Percentiles rank a stretch among this genome's conserved stretches.
Conservation (phyloP, 108 stramenopile species). For the Cyclotella baltica region DNA sequence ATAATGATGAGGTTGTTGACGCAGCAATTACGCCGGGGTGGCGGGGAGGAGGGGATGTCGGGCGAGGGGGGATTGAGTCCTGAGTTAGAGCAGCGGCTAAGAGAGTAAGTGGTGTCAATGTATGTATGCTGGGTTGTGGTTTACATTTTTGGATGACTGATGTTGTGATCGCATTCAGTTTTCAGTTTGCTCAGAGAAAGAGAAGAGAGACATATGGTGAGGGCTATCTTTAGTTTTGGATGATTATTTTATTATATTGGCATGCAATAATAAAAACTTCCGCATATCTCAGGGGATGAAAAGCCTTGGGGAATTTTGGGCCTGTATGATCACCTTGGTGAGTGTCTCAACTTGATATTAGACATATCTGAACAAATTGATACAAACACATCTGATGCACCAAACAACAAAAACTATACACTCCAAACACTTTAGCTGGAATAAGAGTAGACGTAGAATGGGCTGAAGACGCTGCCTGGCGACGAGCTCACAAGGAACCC, state of each 20-base stretch:
- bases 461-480: slow-evolving; percentile 89
- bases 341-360: slow-evolving; percentile 9
- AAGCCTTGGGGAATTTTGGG: slow-evolving; percentile 80
- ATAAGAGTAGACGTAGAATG: slow-evolving; percentile 85
- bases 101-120: slow-evolving; percentile 51
- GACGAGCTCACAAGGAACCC: slow-evolving; percentile 68
- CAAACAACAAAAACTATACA: no score
- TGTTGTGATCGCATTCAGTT: slow-evolving; percentile 19
- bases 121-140: not conserved
- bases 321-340: slow-evolving; percentile 75
- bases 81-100: slow-evolving; percentile 67
- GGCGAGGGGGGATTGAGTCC: slow-evolving; percentile 26
- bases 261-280: not conserved
- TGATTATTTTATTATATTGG: no score
- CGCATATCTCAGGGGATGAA: slow-evolving; percentile 24
- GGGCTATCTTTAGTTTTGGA: not conserved
- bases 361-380: no score
- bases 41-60: slow-evolving; percentile 13
- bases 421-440: no score
- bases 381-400: no score
- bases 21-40: slow-evolving; percentile 45
- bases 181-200: slow-evolving; percentile 86
- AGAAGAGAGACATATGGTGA: slow-evolving; percentile 73
- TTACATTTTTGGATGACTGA: not conserved
- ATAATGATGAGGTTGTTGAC: slow-evolving; percentile 55